Percentiles rank a stretch among this genome's conserved stretches.
Conservation (phyloP, 1,284 basidiomycete species). For the Sphaerobolus stellatus region DNA sequence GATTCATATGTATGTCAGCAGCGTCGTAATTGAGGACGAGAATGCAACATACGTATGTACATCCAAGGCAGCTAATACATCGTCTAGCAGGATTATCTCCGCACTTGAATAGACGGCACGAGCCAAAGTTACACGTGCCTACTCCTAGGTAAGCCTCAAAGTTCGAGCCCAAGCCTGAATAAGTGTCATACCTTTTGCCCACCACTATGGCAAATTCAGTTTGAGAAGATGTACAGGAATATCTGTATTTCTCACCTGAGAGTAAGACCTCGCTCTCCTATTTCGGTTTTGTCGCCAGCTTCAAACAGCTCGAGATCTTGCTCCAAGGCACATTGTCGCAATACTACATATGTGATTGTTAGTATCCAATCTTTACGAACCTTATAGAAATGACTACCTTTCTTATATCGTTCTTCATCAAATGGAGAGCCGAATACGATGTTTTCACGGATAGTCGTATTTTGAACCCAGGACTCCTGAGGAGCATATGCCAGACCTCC, state of each 20-base stretch:
- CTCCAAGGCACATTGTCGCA: constrained; percentile 16
- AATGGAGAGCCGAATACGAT: constrained; percentile 32
- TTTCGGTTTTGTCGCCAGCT: constrained; percentile 65
- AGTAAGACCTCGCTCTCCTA: constrained; percentile 65
- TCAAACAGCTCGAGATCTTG: constrained; percentile 30
- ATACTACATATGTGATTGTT: not conserved
- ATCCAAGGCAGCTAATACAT: constrained; percentile 83
- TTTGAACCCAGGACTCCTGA: constrained; percentile 42
- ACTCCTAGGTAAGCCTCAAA: too few species aligned
- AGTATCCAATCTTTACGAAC: too few species aligned
- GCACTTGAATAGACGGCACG: constrained; percentile 94
- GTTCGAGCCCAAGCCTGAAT: too few species aligned
- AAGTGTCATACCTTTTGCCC: too few species aligned
- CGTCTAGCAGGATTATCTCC: constrained; percentile 82
- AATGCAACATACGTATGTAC: too few species aligned
- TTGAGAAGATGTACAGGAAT: constrained; percentile 1
- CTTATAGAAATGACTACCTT: constrained; percentile 15
- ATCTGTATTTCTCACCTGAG: constrained; percentile 35
- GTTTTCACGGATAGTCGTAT: constrained; percentile 27
- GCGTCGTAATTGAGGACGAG: too few species aligned
- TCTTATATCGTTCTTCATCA: constrained; percentile 25
- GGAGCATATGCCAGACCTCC: constrained; percentile 44
- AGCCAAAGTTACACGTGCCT: constrained; percentile 80
- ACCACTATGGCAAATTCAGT: constrained; percentile 47
- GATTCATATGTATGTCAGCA: too few species aligned